phyloP scores from a whole-genome alignment of 305 asterid species.

The Withania somnifera region DNA sequence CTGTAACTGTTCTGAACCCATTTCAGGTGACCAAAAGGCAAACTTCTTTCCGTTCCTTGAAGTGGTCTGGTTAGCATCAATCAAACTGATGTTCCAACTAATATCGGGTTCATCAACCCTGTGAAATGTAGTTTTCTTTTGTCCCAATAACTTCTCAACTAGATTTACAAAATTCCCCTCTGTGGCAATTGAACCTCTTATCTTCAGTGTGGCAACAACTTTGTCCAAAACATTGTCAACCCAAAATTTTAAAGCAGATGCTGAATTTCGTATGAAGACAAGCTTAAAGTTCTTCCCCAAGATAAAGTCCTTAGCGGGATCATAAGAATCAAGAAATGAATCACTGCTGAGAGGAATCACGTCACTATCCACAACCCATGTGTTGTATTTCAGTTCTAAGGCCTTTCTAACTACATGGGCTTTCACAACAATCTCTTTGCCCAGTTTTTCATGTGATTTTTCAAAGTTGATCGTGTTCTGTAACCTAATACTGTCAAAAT shows the following conservation, averaged over 20 bases:
- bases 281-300: constrained; percentile 38
- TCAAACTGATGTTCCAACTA: constrained; percentile 22
- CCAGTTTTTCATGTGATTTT: constrained; percentile 24
- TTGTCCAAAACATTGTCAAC: constrained; percentile 25
- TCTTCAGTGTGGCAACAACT: constrained; percentile 20
- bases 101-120: constrained; percentile 37
- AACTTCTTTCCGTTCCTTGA: constrained; percentile 21
- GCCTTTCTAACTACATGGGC: constrained; percentile 36
- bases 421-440: constrained; percentile 37
- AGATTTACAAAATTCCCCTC: constrained; percentile 19
- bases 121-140: constrained; percentile 17
- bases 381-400: constrained; percentile 47
- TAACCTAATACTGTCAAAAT: constrained; percentile 24
- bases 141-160: constrained; percentile 41
- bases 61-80: constrained; percentile 21
- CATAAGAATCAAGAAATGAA: constrained; percentile 34
- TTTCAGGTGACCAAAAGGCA: constrained; percentile 37
- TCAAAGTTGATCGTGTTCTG: constrained; percentile 29
- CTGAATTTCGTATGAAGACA: constrained; percentile 41
- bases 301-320: constrained; percentile 22
- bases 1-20: constrained; percentile 26
- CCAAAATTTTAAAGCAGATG: constrained; percentile 37
- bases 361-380: constrained; percentile 51
- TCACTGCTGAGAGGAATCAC: constrained; percentile 39
- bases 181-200: constrained; percentile 20